Evolutionary conservation across 495 filamentous ascomycete species (phyloP).

Genomic region (Trichoderma erinaceum): DNA sequence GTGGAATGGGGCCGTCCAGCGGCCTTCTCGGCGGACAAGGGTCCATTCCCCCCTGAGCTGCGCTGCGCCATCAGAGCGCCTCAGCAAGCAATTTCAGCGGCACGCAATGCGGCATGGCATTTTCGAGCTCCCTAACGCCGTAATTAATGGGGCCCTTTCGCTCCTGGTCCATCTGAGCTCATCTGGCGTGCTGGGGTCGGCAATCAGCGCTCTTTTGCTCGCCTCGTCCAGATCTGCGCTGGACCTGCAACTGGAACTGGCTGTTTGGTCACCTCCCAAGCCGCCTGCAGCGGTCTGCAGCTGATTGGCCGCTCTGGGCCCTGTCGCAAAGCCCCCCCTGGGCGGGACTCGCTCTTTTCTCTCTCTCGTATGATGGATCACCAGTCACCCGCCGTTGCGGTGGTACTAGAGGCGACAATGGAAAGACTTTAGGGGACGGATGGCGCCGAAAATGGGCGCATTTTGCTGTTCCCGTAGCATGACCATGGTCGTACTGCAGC

Average conservation of each 20-base stretch:
- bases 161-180: not conserved
- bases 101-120: not conserved
- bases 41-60: not conserved
- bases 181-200: conserved; percentile 6
- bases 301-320: not conserved
- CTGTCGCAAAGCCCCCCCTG: not conserved
- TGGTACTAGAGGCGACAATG: not conserved
- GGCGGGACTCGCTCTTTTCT: not conserved
- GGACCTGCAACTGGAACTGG: not conserved
- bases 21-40: not conserved
- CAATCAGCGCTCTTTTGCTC: not conserved
- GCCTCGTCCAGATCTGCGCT: conserved; percentile 9
- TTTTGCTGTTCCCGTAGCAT: not conserved
- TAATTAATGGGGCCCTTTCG: not conserved
- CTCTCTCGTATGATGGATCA: conserved; percentile 7
- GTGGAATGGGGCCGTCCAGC: not conserved
- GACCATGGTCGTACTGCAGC: too few relatives aligned
- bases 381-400: not conserved
- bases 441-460: conserved; percentile 2
- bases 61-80: not conserved
- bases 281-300: not conserved
- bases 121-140: conserved; percentile 2
- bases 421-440: not conserved
- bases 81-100: not conserved
- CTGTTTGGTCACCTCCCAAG: not conserved